Conservation (phyloP, 495 filamentous ascomycete species). For the Podospora pseudoanserina region DNA sequence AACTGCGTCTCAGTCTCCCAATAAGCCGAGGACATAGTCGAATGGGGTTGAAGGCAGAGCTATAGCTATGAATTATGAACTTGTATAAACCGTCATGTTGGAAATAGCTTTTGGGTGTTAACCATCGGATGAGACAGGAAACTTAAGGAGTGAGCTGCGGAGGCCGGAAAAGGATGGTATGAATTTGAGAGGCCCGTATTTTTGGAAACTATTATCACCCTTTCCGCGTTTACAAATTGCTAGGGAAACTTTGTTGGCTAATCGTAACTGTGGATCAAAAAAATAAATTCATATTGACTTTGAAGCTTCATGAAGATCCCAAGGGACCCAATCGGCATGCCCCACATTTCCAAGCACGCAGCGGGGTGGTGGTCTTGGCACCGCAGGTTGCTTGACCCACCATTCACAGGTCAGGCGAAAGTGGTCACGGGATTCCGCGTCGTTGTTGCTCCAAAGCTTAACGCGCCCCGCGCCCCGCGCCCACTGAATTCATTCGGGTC, state of each 20-base stretch:
- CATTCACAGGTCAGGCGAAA: background rate
- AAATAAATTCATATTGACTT: background rate
- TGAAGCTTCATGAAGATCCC: no score
- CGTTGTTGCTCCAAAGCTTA: background rate
- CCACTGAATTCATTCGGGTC: constrained; percentile 18
- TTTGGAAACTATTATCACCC: background rate
- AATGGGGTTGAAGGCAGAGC: background rate
- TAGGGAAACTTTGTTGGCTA: background rate
- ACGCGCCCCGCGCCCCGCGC: constrained; percentile 29
- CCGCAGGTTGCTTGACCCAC: background rate
- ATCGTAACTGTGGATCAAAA: background rate
- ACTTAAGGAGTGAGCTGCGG: background rate
- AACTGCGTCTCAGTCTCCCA: background rate
- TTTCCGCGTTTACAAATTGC: background rate
- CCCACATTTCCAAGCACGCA: background rate
- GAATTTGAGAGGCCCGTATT: background rate
- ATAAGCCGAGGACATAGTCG: background rate
- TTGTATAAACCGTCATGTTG: background rate
- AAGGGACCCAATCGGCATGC: background rate
- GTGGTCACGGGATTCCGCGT: constrained; percentile 30
- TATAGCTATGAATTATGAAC: background rate
- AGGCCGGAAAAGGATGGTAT: background rate
- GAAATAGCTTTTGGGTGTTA: background rate
- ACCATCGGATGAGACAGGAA: background rate
- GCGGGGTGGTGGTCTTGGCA: background rate